Conservation (phyloP, 2,329 filamentous ascomycete genomes). For the Alternaria novae-zelandiae region DNA sequence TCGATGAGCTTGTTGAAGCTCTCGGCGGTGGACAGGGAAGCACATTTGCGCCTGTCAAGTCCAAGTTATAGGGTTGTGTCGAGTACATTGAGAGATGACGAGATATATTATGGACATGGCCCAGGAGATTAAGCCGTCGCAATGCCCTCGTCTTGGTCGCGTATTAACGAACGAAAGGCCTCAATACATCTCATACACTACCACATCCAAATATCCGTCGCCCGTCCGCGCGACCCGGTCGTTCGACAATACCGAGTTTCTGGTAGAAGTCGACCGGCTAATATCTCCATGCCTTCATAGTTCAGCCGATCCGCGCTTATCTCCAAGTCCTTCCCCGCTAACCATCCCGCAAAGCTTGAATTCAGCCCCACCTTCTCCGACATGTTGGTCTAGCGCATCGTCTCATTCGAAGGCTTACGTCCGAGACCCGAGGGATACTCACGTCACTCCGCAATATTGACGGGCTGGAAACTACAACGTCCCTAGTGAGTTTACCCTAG, state of each 20-base stretch:
- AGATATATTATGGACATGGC: not conserved
- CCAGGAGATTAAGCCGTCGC: not conserved
- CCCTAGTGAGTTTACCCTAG: not conserved
- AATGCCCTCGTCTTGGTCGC: not conserved
- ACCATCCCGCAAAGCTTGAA: not conserved
- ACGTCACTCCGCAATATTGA: not conserved
- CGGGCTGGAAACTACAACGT: not conserved
- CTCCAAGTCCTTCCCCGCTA: not conserved
- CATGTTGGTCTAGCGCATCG: not conserved
- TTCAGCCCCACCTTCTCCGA: not conserved
- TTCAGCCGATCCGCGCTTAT: not conserved
- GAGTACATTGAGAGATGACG: not conserved
- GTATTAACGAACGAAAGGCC: not conserved
- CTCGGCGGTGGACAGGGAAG: conserved; percentile 36
- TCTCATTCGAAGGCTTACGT: not conserved
- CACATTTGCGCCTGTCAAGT: conserved; percentile 38
- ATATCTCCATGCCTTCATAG: not conserved
- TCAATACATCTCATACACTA: not conserved
- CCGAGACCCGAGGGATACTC: not conserved
- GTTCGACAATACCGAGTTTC: not conserved
- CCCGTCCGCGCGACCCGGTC: not conserved
- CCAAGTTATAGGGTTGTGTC: conserved; percentile 25
- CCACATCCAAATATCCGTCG: not conserved
- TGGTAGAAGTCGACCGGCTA: not conserved
- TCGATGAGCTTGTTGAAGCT: conserved; percentile 65